These are phyloP conservation scores for Ganoderma resinaceum DNA, from an alignment of 1,284 basidiomycete species.

Conservation along the genomic window DNA sequence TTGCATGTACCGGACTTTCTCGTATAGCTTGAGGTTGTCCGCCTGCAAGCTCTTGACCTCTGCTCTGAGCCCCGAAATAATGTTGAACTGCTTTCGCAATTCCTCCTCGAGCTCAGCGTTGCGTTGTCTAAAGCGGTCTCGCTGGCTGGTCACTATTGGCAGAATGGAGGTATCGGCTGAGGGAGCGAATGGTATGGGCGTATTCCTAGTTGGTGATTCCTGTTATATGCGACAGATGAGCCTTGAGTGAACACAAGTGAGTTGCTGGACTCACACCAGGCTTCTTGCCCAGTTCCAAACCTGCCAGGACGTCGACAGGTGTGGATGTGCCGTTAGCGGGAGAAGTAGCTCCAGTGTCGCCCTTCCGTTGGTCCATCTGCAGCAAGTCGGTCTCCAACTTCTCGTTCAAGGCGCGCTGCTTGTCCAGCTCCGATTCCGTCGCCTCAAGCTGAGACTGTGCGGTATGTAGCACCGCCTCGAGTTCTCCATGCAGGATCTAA, in stretches of 20 bases:
- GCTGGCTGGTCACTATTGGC: conserved; percentile 95
- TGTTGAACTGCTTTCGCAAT: conserved; percentile 91
- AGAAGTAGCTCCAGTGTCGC: conserved; percentile 38
- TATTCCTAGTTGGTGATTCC: conserved; percentile 55
- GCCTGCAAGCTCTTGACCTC: conserved; percentile 80
- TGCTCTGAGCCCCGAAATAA: conserved; percentile 87
- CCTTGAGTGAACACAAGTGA: neutral
- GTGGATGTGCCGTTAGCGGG: conserved; percentile 24
- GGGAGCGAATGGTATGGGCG: conserved; percentile 73
- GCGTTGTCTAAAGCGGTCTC: conserved; percentile 93
- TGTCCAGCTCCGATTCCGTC: conserved; percentile 74
- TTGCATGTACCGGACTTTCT: conserved; percentile 97
- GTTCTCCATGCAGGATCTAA: conserved; percentile 83
- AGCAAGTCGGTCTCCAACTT: conserved; percentile 92
- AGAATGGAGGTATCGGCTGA: conserved; percentile 90
- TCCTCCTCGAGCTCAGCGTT: conserved; percentile 99
- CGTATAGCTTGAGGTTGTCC: conserved; percentile 95
- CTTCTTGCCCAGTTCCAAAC: conserved; percentile 76
- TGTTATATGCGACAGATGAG: conserved; percentile 28
- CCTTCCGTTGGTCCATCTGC: conserved; percentile 69
- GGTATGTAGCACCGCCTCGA: conserved; percentile 71
- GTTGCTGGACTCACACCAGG: conserved; percentile 27
- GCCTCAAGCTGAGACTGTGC: conserved; percentile 66
- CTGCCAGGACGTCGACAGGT: conserved; percentile 59
- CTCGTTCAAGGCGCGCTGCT: conserved; percentile 84